Base-by-base conservation (phyloP, 495 filamentous ascomycete species). In the Coniosporium apollinis region DNA sequence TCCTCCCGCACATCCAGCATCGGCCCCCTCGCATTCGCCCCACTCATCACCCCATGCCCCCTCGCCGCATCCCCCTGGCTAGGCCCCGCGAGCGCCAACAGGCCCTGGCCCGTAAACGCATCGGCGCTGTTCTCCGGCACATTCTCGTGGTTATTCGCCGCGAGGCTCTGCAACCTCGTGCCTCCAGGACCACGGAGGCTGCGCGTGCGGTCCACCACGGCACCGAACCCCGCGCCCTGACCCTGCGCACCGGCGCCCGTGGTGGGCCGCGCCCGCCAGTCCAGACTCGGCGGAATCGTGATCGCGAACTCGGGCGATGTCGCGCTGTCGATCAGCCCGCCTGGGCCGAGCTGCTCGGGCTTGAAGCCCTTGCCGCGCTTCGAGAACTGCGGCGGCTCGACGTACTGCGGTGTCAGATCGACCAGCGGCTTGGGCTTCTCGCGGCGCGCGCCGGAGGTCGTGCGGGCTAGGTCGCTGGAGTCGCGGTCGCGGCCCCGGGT, bases 331-430 rank as follows among this genome's bases (percentile, higher is more conserved):
- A 91, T 64, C 0, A 91, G 62, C 55, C 45, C 61, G 49, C 22
- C 79, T 2, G 48, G 40, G 2, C 43, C 48, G 4, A 49, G 67
- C 1, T 66, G 57, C 1, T 77, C 70, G 1, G 76, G 68, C 5
- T 58, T 59, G 26, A 82, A 68, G 6, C 76, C 80, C 41, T 69
- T 72, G 9, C 84, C 84, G 34, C 72, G 74, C 22, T 67, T 64
- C 0, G 60, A 46, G 47, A 76, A 71, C 45, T 91, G 83, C 3
- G 77, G 81, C 14, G 81, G 65, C 39, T 83, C 80, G 29, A 67
- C 64, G 49, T 79, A 82, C n/a, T 64, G 59, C 0, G 82, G 77
- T 0, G 73, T 81, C 14, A 89, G 64, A 44, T 85, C 79, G 9
- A 94, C 60, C 0, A 92, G 64, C 1, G 85, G 78, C 46, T 69